Evolutionary conservation across 1,284 basidiomycete genomes (phyloP).

Genomic region (Ceraceosorus guamensis): DNA sequence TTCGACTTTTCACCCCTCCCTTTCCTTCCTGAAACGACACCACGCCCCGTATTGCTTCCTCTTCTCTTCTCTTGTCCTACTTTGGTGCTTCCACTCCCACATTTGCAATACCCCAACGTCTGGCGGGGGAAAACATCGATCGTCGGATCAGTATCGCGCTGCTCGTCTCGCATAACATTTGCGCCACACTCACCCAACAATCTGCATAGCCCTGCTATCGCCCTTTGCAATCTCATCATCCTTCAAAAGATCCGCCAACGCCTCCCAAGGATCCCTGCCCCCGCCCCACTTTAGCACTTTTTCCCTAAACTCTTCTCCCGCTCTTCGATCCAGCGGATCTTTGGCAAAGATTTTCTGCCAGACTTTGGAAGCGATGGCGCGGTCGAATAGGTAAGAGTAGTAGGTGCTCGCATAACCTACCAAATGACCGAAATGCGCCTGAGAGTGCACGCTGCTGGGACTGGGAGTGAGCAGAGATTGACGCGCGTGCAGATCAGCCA

Average conservation of each 20-base stretch:
- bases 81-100: background rate
- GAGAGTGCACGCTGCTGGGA: slow-evolving; percentile 60
- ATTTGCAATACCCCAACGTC: slow-evolving; percentile 13
- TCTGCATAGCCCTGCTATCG: slow-evolving; percentile 42
- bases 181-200: slow-evolving; percentile 5
- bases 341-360: slow-evolving; percentile 69
- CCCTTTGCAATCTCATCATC: slow-evolving; percentile 66
- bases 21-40: too few species aligned
- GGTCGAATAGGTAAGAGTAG: slow-evolving; percentile 92
- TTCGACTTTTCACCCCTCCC: too few species aligned
- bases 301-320: slow-evolving; percentile 68
- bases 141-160: background rate
- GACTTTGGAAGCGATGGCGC: slow-evolving; percentile 84
- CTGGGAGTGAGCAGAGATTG: background rate
- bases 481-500: background rate
- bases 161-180: background rate
- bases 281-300: slow-evolving; percentile 76
- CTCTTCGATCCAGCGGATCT: slow-evolving; percentile 46
- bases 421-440: slow-evolving; percentile 89
- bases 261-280: slow-evolving; percentile 84
- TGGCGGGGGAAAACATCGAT: background rate
- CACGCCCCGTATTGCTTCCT: too few species aligned
- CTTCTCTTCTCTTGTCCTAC: too few species aligned
- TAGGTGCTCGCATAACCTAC: slow-evolving; percentile 96
- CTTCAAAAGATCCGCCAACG: slow-evolving; percentile 70